These are phyloP conservation scores for Paecilomyces variotii DNA, from an alignment of 2,329 filamentous ascomycete genomes.

Conservation along the genomic window DNA sequence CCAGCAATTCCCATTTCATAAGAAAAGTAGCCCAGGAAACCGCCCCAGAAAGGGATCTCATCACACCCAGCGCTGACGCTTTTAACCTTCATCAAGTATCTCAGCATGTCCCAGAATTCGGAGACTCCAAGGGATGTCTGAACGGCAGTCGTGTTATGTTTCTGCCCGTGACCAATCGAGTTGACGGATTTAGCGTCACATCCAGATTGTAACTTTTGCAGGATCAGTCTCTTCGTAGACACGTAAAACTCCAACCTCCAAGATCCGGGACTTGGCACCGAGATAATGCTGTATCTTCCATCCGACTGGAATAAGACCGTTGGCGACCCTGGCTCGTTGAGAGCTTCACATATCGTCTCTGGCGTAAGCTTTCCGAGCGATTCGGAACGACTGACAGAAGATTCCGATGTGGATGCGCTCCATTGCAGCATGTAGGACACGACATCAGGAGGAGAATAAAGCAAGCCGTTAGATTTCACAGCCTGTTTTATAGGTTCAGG, in stretches of 20 bases:
- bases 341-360: constrained; percentile 25
- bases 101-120: constrained; percentile 28
- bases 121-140: constrained; percentile 13
- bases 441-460: constrained; percentile 25
- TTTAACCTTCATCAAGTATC: constrained; percentile 33
- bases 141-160: background rate
- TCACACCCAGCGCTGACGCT: constrained; percentile 25
- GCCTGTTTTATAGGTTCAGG: constrained; percentile 11
- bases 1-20: constrained; percentile 68
- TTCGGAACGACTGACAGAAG: constrained; percentile 19
- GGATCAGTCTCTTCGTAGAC: constrained; percentile 12
- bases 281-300: constrained; percentile 28
- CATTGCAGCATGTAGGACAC: constrained; percentile 39
- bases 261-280: constrained; percentile 24
- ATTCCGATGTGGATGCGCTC: constrained; percentile 21
- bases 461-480: constrained; percentile 11
- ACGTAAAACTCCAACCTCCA: constrained; percentile 31
- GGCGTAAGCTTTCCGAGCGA: constrained; percentile 15
- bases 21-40: constrained; percentile 74
- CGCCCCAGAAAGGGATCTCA: constrained; percentile 62
- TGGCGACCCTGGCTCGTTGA: constrained; percentile 23
- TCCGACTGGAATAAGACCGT: constrained; percentile 39
- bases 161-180: background rate
- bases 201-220: constrained; percentile 14
- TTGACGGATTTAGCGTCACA: background rate